phyloP scores from a whole-genome alignment of 805 yeast genomes.

The Candida oleophila region DNA sequence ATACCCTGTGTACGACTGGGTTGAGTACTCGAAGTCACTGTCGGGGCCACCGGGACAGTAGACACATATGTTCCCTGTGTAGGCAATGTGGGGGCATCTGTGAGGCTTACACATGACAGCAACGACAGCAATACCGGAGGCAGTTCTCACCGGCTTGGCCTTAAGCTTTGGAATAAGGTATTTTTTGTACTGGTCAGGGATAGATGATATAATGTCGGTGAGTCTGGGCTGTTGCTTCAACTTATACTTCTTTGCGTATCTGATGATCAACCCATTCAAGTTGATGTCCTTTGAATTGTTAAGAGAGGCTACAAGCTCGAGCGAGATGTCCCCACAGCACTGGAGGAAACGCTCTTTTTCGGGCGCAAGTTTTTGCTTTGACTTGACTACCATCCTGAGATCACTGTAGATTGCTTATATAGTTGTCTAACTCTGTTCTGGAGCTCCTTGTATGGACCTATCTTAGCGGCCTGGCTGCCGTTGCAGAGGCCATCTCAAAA shows the following conservation, averaged over 20 bases:
- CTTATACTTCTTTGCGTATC: conserved; percentile 86
- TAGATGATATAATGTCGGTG: conserved; percentile 91
- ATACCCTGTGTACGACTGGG: conserved; percentile 97
- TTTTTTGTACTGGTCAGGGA: conserved; percentile 94
- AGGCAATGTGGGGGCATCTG: conserved; percentile 98
- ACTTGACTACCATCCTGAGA: not conserved
- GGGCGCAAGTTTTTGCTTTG: conserved; percentile 71
- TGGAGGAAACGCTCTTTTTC: conserved; percentile 91
- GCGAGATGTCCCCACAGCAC: conserved; percentile 89
- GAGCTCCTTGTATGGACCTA: not conserved
- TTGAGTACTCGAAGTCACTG: conserved; percentile 95
- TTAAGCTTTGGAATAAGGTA: conserved; percentile 88
- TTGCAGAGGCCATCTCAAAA: not conserved
- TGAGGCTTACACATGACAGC: conserved; percentile 99
- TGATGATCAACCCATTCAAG: conserved; percentile 82
- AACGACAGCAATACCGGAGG: conserved; percentile 97
- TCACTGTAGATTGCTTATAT: too few relatives aligned
- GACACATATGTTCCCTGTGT: conserved; percentile 97
- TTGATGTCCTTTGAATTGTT: conserved; percentile 77
- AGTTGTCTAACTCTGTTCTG: too few relatives aligned
- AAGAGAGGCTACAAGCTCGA: conserved; percentile 78
- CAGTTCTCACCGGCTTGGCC: conserved; percentile 99
- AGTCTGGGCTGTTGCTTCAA: conserved; percentile 89
- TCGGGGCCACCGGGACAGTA: conserved; percentile 99
- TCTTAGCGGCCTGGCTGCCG: not conserved